These are phyloP conservation scores for Paramecium sonneborni DNA, from an alignment of 73 alveolate genomes.

Conservation along the genomic window DNA sequence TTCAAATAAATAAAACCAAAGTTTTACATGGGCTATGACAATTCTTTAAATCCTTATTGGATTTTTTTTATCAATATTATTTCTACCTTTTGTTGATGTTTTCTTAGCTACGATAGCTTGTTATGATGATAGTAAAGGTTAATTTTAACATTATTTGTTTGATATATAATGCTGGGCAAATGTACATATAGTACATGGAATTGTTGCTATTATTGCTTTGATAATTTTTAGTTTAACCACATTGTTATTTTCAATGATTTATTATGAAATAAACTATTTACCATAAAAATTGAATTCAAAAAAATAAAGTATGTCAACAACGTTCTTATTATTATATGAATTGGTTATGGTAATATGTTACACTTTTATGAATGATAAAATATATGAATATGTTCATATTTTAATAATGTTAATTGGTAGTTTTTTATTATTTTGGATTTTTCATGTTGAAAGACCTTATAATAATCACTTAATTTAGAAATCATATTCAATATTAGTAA, in stretches of 20 bases:
- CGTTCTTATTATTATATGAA: background rate
- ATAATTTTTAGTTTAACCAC: background rate
- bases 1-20: background rate
- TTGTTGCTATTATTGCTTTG: background rate
- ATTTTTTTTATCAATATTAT: background rate
- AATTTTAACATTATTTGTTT: background rate
- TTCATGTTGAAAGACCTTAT: constrained; percentile 52
- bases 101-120: constrained; percentile 34
- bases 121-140: background rate
- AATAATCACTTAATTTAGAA: constrained; percentile 19
- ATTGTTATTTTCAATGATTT: background rate
- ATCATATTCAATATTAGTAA: constrained; percentile 16
- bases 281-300: background rate
- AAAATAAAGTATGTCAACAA: background rate
- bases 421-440: background rate
- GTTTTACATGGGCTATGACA: background rate
- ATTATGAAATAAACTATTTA: constrained; percentile 6
- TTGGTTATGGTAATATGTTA: constrained; percentile 22
- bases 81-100: background rate
- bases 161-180: constrained; percentile 44
- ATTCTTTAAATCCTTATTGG: background rate
- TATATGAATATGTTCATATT: constrained; percentile 44
- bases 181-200: constrained; percentile 48
- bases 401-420: constrained; percentile 24
- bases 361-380: background rate